A percentile compares a stretch with the other conserved stretches of the same genome.
Conservation (phyloP, 805 yeast genomes). For the Candida lessepsii region DNA sequence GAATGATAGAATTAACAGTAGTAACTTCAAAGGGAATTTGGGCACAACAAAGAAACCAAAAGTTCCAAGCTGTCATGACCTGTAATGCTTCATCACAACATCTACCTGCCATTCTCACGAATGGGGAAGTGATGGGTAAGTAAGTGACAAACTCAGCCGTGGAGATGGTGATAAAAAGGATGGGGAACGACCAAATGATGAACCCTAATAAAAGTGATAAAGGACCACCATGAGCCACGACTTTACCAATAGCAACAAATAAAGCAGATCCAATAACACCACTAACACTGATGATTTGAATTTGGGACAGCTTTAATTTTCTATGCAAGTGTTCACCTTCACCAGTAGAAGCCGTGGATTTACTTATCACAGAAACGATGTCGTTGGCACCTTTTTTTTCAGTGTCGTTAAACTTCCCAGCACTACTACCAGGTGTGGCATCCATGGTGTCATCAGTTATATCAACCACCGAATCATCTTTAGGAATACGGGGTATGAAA, state of each 20-base stretch:
- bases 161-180: slow-evolving; percentile 62
- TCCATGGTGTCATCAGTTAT: not conserved
- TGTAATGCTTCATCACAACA: slow-evolving; percentile 76
- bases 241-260: slow-evolving; percentile 70
- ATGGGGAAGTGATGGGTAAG: slow-evolving; percentile 75
- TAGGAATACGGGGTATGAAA: slow-evolving; percentile 16
- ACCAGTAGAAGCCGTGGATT: slow-evolving; percentile 16
- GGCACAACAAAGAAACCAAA: slow-evolving; percentile 71
- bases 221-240: slow-evolving; percentile 67
- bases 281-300: slow-evolving; percentile 75
- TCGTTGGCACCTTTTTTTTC: slow-evolving; percentile 11
- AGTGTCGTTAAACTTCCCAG: not conserved
- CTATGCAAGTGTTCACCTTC: slow-evolving; percentile 30
- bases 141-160: slow-evolving; percentile 81
- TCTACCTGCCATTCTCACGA: slow-evolving; percentile 69
- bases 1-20: slow-evolving; percentile 74
- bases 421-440: not conserved
- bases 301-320: slow-evolving; percentile 63
- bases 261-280: slow-evolving; percentile 83
- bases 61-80: slow-evolving; percentile 76
- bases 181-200: slow-evolving; percentile 66
- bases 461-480: slow-evolving; percentile 4
- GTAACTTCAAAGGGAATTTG: slow-evolving; percentile 82
- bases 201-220: slow-evolving; percentile 65
- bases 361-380: slow-evolving; percentile 16